These are phyloP conservation scores for Pulicaria dysenterica DNA, from an alignment of 129 eudicot species.

Conservation along the genomic window DNA sequence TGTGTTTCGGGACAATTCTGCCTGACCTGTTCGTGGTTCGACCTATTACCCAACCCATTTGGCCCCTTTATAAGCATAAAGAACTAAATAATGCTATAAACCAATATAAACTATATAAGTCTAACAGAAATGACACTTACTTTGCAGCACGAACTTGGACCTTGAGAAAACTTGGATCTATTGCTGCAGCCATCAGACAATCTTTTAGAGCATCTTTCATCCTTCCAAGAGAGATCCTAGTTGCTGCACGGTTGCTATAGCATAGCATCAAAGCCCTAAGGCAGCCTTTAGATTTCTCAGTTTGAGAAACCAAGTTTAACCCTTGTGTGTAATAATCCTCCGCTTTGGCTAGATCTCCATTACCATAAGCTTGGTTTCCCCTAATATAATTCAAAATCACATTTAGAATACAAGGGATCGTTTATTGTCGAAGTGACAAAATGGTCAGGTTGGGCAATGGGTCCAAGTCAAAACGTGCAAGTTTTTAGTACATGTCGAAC, in stretches of 20 bases:
- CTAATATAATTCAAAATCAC: constrained; percentile 42
- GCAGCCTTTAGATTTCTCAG: constrained; percentile 67
- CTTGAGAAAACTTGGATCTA: constrained; percentile 79
- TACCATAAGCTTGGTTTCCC: constrained; percentile 96
- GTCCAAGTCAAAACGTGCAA: background rate
- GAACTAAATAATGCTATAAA: constrained; percentile 12
- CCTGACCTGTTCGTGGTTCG: background rate
- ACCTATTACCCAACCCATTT: background rate
- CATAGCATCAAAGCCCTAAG: constrained; percentile 85
- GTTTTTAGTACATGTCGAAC: background rate
- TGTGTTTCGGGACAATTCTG: background rate
- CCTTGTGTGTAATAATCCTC: constrained; percentile 91
- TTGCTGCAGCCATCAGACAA: constrained; percentile 79
- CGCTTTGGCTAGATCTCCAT: constrained; percentile 76
- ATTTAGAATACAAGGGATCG: background rate
- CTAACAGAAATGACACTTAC: constrained; percentile 43
- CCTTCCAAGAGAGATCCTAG: constrained; percentile 86
- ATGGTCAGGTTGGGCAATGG: constrained; percentile 6
- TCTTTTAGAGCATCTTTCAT: constrained; percentile 90
- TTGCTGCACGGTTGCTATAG: constrained; percentile 98
- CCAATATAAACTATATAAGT: background rate
- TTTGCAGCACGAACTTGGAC: constrained; percentile 94
- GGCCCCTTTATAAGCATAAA: constrained; percentile 27
- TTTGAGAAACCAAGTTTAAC: constrained; percentile 70
- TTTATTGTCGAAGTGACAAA: constrained; percentile 6